phyloP scores from a whole-genome alignment of 2,329 filamentous ascomycete genomes.

The Ophiobolus disseminans region DNA sequence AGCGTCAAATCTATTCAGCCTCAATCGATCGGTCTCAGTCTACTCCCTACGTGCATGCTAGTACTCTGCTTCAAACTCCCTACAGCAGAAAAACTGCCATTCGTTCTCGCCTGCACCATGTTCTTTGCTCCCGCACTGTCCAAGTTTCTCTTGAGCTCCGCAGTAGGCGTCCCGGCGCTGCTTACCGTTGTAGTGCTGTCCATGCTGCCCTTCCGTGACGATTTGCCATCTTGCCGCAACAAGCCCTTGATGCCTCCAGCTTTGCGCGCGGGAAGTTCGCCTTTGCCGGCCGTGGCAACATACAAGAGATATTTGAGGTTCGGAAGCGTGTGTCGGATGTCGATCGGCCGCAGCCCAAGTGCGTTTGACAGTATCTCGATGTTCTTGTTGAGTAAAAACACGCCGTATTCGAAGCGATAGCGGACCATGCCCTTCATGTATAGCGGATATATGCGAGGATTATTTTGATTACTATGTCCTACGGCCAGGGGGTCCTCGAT shows the following conservation, averaged over 20 bases:
- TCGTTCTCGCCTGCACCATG: slow-evolving; percentile 16
- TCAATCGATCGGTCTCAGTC: slow-evolving; percentile 34
- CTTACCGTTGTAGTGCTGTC: slow-evolving; percentile 40
- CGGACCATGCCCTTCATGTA: slow-evolving; percentile 74
- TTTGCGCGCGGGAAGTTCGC: slow-evolving; percentile 60
- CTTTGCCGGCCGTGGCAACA: slow-evolving; percentile 80
- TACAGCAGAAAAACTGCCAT: slow-evolving; percentile 23
- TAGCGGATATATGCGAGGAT: slow-evolving; percentile 70
- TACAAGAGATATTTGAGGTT: slow-evolving; percentile 94
- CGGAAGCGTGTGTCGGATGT: slow-evolving; percentile 89
- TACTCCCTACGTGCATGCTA: slow-evolving; percentile 28
- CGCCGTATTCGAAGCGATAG: slow-evolving; percentile 94
- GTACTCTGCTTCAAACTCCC: slow-evolving; percentile 27
- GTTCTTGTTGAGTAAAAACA: slow-evolving; percentile 96
- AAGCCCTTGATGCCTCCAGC: slow-evolving; percentile 47
- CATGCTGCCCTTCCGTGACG: slow-evolving; percentile 41
- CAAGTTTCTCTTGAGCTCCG: slow-evolving; percentile 27
- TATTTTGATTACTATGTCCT: slow-evolving; percentile 49
- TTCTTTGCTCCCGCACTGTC: slow-evolving; percentile 23
- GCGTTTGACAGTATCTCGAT: slow-evolving; percentile 73
- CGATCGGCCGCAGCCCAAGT: slow-evolving; percentile 79
- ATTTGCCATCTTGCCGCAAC: slow-evolving; percentile 31
- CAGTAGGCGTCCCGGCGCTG: slow-evolving; percentile 29
- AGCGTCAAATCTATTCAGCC: background rate
- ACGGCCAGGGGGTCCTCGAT: slow-evolving; percentile 75